Evolutionary conservation across 805 yeast genomes (phyloP).

Genomic region (Metschnikowia borealis): DNA sequence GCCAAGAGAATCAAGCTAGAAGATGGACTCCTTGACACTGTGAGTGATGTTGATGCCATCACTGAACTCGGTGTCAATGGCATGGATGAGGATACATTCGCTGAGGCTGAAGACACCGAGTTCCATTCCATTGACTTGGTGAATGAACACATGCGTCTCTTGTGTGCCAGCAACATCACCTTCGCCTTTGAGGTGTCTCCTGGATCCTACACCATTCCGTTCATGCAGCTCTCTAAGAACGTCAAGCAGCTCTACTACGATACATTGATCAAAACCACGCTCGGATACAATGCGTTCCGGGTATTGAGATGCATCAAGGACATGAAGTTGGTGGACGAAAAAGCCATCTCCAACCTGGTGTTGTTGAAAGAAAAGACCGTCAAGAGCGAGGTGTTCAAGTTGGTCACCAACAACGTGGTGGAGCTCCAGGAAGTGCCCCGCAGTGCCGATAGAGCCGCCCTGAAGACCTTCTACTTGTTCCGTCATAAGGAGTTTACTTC

Average conservation of each 20-base stretch:
- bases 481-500: slow-evolving; percentile 49
- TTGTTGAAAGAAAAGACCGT: slow-evolving; percentile 75
- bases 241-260: slow-evolving; percentile 52
- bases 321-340: slow-evolving; percentile 76
- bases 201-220: slow-evolving; percentile 62
- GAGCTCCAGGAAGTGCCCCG: slow-evolving; percentile 94
- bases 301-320: slow-evolving; percentile 73
- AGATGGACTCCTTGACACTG: slow-evolving; percentile 14
- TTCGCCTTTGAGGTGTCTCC: slow-evolving; percentile 57
- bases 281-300: slow-evolving; percentile 67
- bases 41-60: slow-evolving; percentile 21
- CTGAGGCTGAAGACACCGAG: slow-evolving; percentile 4
- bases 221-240: slow-evolving; percentile 42
- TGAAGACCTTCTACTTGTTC: slow-evolving; percentile 80
- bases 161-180: slow-evolving; percentile 49
- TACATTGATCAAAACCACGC: slow-evolving; percentile 52
- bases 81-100: slow-evolving; percentile 10
- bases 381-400: slow-evolving; percentile 61
- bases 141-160: slow-evolving; percentile 64
- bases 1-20: slow-evolving; percentile 42
- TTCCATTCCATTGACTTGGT: slow-evolving; percentile 35
- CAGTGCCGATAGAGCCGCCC: slow-evolving; percentile 86
- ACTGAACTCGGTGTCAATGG: slow-evolving; percentile 8
- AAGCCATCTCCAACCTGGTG: slow-evolving; percentile 69
- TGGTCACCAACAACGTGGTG: slow-evolving; percentile 65